phyloP scores from a whole-genome alignment of 441 rosid species.

The Breynia disticha region DNA sequence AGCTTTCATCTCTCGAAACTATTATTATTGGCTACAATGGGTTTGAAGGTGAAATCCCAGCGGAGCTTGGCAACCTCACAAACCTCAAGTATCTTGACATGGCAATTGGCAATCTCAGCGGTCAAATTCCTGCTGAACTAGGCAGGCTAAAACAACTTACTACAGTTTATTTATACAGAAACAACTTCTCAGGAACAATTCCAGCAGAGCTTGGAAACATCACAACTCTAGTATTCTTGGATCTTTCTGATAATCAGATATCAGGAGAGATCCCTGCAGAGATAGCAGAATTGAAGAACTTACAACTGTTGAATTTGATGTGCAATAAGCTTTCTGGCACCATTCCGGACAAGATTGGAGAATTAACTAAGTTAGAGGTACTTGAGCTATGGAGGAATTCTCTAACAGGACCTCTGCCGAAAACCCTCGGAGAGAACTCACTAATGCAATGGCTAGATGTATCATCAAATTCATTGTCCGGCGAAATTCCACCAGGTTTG shows the following conservation, averaged over 20 bases:
- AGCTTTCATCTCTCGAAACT: constrained; percentile 48
- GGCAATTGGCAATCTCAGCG: constrained; percentile 55
- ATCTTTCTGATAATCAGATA: constrained; percentile 63
- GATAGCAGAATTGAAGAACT: constrained; percentile 35
- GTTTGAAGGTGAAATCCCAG: constrained; percentile 57
- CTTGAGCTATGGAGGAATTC: constrained; percentile 73
- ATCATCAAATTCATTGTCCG: constrained; percentile 60
- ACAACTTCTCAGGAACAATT: constrained; percentile 44
- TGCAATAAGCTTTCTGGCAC: constrained; percentile 48
- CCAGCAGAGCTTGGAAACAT: constrained; percentile 56
- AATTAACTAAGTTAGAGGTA: constrained; percentile 46
- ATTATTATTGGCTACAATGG: constrained; percentile 59
- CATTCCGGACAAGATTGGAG: constrained; percentile 44
- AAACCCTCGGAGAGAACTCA: constrained; percentile 45
- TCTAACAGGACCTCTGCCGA: constrained; percentile 50
- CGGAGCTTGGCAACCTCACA: constrained; percentile 55
- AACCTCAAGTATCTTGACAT: constrained; percentile 57
- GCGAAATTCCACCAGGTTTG: constrained; percentile 51
- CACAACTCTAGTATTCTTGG: constrained; percentile 42
- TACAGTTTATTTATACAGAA: constrained; percentile 52
- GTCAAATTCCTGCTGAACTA: constrained; percentile 49
- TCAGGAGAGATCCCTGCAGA: constrained; percentile 53
- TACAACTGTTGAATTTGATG: constrained; percentile 69
- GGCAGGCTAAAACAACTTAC: constrained; percentile 46
- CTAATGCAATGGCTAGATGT: constrained; percentile 62